A percentile compares a stretch with the other conserved stretches of the same genome.
Conservation (phyloP, 257 asterid species). For the Jasminum sambac region DNA sequence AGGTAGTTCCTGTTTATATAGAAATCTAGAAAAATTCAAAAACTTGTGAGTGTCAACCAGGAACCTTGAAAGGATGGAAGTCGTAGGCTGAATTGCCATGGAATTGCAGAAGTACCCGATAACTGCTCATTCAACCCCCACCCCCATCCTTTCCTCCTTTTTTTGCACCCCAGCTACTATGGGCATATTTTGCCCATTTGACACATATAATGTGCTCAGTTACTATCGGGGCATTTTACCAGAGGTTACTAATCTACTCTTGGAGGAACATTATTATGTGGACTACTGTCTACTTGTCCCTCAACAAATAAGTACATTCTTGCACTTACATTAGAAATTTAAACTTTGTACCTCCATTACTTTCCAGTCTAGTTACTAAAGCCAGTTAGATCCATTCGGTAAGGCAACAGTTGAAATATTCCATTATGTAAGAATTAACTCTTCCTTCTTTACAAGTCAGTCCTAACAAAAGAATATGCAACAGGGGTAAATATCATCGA, state of each 20-base stretch:
- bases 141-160: too few species aligned
- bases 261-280: not conserved
- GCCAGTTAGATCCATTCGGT: not conserved
- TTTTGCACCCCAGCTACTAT: not conserved
- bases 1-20: not conserved
- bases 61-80: not conserved
- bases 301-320: not conserved
- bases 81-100: not conserved
- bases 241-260: not conserved
- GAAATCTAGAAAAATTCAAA: not conserved
- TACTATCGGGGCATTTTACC: not conserved
- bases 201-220: not conserved
- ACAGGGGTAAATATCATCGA: not conserved
- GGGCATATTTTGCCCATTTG: not conserved
- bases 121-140: too few species aligned
- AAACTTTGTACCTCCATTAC: not conserved
- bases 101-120: too few species aligned
- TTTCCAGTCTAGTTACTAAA: not conserved
- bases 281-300: not conserved
- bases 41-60: too few species aligned
- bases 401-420: not conserved
- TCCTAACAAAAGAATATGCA: not conserved
- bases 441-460: not conserved
- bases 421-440: not conserved
- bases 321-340: not conserved